These are phyloP conservation scores for Parsonsia alboflavescens DNA, from an alignment of 257 asterid species.

Conservation along the genomic window DNA sequence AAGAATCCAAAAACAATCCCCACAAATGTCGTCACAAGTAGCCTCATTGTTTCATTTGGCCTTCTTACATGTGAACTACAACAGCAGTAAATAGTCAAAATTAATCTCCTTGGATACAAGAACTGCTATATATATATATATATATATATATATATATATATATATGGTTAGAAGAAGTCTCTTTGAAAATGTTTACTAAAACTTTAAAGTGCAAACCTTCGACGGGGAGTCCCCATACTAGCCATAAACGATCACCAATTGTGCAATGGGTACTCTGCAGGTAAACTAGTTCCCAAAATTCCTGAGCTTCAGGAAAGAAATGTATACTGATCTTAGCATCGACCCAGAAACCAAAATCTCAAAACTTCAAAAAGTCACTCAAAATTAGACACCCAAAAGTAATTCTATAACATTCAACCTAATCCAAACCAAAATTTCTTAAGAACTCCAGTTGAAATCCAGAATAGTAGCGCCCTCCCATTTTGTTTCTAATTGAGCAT, in stretches of 20 bases:
- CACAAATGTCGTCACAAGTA: conserved; percentile 57
- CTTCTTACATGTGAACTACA: conserved; percentile 50
- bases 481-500: conserved; percentile 1
- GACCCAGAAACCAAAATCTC: not conserved
- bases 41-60: conserved; percentile 74
- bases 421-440: not conserved
- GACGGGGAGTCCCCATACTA: conserved; percentile 27
- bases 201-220: conserved; percentile 24
- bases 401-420: not conserved
- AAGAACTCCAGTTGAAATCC: not conserved
- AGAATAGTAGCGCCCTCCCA: not conserved
- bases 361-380: not conserved
- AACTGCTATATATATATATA: too few species aligned
- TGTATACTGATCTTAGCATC: not conserved
- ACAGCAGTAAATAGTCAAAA: conserved; percentile 18
- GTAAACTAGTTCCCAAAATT: conserved; percentile 13
- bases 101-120: not conserved
- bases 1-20: conserved; percentile 78
- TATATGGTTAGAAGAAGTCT: not conserved
- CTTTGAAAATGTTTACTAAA: not conserved
- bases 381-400: not conserved
- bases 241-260: not conserved
- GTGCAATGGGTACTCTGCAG: conserved; percentile 3
- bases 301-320: conserved; percentile 1
- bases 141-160: too few species aligned